These are phyloP conservation scores for Lanmaoa rubissima DNA, from an alignment of 768 basidiomycete species.

Conservation along the genomic window DNA sequence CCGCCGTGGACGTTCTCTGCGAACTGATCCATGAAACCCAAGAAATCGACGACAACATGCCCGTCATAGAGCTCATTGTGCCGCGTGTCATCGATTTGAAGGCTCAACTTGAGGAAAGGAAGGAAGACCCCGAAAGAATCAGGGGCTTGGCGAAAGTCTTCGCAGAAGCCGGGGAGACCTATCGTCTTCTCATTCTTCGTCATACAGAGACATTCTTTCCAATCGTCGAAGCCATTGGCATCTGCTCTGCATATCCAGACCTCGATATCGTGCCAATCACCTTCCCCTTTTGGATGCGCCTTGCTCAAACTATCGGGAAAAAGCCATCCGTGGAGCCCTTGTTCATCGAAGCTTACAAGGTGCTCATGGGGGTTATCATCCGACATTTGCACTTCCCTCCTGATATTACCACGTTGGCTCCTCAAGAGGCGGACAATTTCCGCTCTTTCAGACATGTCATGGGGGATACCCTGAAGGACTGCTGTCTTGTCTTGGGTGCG, in stretches of 20 bases:
- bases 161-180: slow-evolving; percentile 97
- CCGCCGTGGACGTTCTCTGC: slow-evolving; percentile 88
- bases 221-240: slow-evolving; percentile 90
- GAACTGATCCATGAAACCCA: slow-evolving; percentile 98
- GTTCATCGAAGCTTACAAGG: slow-evolving; percentile 78
- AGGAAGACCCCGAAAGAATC: slow-evolving; percentile 84
- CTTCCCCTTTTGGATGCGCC: slow-evolving; percentile 97
- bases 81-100: slow-evolving; percentile 79
- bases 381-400: slow-evolving; percentile 87
- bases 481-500: slow-evolving; percentile 89
- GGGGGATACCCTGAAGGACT: slow-evolving; percentile 99
- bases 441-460: slow-evolving; percentile 95
- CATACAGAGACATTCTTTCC: slow-evolving; percentile 94
- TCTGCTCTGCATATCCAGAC: slow-evolving; percentile 89
- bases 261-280: slow-evolving; percentile 97
- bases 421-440: slow-evolving; percentile 92
- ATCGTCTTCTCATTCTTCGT: slow-evolving; percentile 81
- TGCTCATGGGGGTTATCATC: slow-evolving; percentile 84
- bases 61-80: slow-evolving; percentile 82
- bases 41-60: slow-evolving; percentile 92
- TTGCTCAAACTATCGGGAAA: slow-evolving; percentile 87
- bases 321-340: slow-evolving; percentile 67
- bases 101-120: slow-evolving; percentile 53
- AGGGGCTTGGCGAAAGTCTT: slow-evolving; percentile 89
- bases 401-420: slow-evolving; percentile 59